These are phyloP conservation scores for Metroxylon sagu DNA, from an alignment of 176 grass and related monocot genomes.

Conservation along the genomic window DNA sequence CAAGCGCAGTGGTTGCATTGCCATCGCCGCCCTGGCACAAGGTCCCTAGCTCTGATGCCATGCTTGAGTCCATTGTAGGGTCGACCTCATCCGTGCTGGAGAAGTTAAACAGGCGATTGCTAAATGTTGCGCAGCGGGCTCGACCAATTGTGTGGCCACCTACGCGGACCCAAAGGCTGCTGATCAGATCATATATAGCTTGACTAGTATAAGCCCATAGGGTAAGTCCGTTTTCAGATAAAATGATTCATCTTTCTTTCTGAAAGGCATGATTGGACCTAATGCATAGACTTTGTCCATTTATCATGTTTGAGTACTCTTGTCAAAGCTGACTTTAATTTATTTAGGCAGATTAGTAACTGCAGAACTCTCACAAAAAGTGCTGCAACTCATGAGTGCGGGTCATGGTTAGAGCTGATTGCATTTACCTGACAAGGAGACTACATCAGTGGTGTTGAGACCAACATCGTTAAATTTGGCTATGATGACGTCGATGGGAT, in stretches of 20 bases:
- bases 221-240: too few species aligned
- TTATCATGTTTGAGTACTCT: too few species aligned
- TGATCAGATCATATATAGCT: too few species aligned
- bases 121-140: conserved; percentile 54
- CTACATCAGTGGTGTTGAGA: conserved; percentile 54
- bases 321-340: too few species aligned
- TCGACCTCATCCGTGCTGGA: conserved; percentile 34
- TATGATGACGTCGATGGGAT: conserved; percentile 27
- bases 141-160: conserved; percentile 77
- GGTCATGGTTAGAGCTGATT: too few species aligned
- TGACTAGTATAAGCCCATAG: too few species aligned
- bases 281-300: too few species aligned
- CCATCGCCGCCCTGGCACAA: conserved; percentile 55
- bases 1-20: conserved; percentile 61
- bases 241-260: too few species aligned
- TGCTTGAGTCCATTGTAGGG: conserved; percentile 52
- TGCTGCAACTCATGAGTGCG: too few species aligned
- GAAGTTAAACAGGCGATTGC: conserved; percentile 51
- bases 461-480: conserved; percentile 39
- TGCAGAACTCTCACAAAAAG: too few species aligned
- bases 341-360: too few species aligned
- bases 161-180: not conserved
- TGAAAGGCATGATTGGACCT: too few species aligned
- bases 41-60: conserved; percentile 57
- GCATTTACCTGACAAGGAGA: conserved; percentile 45